phyloP scores from a whole-genome alignment of 2,329 filamentous ascomycete species.

The Paecilomyces sp. region DNA sequence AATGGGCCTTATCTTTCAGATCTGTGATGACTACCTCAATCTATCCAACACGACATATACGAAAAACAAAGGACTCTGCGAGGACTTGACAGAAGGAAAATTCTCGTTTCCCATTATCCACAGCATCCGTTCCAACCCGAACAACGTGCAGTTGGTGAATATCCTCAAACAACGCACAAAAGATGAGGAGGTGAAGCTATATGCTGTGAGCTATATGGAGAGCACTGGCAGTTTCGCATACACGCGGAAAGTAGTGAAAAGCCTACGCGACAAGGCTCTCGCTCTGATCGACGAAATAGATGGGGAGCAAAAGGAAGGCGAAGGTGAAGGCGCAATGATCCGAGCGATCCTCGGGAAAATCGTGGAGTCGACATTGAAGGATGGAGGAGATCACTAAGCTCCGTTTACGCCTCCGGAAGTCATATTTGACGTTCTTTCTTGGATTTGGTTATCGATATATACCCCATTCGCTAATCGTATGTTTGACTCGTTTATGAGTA shows the following conservation, averaged over 20 bases:
- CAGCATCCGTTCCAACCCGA: constrained; percentile 63
- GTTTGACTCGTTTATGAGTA: not conserved
- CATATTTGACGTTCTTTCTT: not conserved
- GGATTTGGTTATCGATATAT: not conserved
- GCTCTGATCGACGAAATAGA: constrained; percentile 57
- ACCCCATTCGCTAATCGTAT: not conserved
- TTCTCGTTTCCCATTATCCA: constrained; percentile 96
- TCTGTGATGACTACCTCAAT: constrained; percentile 76
- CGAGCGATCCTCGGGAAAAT: constrained; percentile 65
- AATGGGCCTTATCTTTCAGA: constrained; percentile 40
- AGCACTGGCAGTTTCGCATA: constrained; percentile 84
- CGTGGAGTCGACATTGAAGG: constrained; percentile 33
- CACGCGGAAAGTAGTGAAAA: constrained; percentile 59
- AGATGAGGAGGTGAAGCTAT: constrained; percentile 82
- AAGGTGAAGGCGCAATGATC: constrained; percentile 51
- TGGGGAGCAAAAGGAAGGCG: constrained; percentile 30
- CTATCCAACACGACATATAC: constrained; percentile 66
- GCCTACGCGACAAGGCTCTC: constrained; percentile 58
- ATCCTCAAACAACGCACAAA: constrained; percentile 85
- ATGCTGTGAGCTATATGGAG: constrained; percentile 88
- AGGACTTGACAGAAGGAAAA: constrained; percentile 94
- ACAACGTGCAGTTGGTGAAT: constrained; percentile 67
- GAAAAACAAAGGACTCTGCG: constrained; percentile 85
- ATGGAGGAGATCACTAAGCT: constrained; percentile 8
- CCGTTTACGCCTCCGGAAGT: not conserved